phyloP scores from a whole-genome alignment of 441 rosid genomes.

The Populus hybrid region DNA sequence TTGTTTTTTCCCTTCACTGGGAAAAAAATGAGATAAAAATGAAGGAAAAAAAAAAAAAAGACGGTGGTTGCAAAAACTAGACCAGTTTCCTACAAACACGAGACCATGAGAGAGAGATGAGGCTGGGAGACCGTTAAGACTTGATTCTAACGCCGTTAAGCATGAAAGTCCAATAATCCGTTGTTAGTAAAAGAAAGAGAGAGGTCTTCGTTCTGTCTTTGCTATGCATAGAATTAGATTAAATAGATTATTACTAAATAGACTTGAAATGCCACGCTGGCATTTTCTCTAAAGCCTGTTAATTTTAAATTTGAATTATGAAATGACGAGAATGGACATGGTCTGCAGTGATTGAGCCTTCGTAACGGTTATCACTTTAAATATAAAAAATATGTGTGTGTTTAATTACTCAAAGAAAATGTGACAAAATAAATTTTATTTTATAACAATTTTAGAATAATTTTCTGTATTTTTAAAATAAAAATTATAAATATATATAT shows the following conservation, averaged over 20 bases:
- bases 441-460: too few relatives aligned
- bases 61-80: constrained; percentile 6
- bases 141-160: constrained; percentile 32
- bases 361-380: not conserved
- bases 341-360: not conserved
- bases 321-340: not conserved
- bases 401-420: not conserved
- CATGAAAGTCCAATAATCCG: not conserved
- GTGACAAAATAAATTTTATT: not conserved
- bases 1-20: not conserved
- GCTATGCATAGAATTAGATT: not conserved
- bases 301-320: not conserved
- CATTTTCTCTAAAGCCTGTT: not conserved
- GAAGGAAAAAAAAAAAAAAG: not conserved
- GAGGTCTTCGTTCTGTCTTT: not conserved
- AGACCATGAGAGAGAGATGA: constrained; percentile 2
- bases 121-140: constrained; percentile 23
- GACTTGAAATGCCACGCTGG: constrained; percentile 15
- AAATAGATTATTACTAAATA: not conserved
- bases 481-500: too few relatives aligned
- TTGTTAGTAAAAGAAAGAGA: not conserved
- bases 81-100: constrained; percentile 29
- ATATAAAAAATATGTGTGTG: too few relatives aligned
- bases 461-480: too few relatives aligned
- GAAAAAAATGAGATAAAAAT: not conserved